Evolutionary conservation across 2,329 filamentous ascomycete species (phyloP).

Genomic region (Clarireedia homoeocarpa): DNA sequence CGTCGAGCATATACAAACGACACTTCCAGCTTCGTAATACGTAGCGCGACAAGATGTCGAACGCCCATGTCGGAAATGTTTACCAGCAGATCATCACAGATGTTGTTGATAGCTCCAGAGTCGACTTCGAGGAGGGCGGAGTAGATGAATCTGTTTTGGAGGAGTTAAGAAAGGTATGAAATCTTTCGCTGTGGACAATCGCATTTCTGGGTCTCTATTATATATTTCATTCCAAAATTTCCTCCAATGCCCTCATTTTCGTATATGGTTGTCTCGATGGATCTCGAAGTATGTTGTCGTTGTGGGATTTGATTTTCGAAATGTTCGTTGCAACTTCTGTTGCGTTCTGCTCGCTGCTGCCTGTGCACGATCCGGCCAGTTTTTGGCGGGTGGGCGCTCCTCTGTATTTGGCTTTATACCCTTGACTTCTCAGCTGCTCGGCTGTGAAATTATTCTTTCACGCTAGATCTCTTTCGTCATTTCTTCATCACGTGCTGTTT

Average conservation of each 20-base stretch:
- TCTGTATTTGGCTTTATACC: slow-evolving; percentile 31
- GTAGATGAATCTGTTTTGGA: slow-evolving; percentile 81
- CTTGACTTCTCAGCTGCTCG: slow-evolving; percentile 16
- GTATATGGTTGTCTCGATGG: not conserved
- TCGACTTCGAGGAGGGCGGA: slow-evolving; percentile 95
- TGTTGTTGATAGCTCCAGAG: slow-evolving; percentile 84
- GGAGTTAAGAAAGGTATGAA: slow-evolving; percentile 73
- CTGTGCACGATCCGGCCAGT: slow-evolving; percentile 14
- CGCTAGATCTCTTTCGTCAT: slow-evolving; percentile 20
- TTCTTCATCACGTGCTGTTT: slow-evolving; percentile 14
- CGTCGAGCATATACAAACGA: too few relatives aligned
- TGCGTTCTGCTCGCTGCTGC: slow-evolving; percentile 10
- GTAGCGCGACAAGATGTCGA: slow-evolving; percentile 24
- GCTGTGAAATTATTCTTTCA: slow-evolving; percentile 18
- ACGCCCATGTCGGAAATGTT: slow-evolving; percentile 51
- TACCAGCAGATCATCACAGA: slow-evolving; percentile 74
- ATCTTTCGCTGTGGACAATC: not conserved
- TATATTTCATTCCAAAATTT: not conserved
- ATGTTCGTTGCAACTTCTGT: not conserved
- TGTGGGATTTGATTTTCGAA: not conserved
- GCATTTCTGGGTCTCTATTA: slow-evolving; percentile 1
- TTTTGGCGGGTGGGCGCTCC: slow-evolving; percentile 26
- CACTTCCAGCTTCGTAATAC: too few relatives aligned
- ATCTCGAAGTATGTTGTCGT: not conserved
- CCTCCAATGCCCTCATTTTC: not conserved